phyloP scores from a whole-genome alignment of 2,329 filamentous ascomycete species.

The Colletotrichum shisoi region DNA sequence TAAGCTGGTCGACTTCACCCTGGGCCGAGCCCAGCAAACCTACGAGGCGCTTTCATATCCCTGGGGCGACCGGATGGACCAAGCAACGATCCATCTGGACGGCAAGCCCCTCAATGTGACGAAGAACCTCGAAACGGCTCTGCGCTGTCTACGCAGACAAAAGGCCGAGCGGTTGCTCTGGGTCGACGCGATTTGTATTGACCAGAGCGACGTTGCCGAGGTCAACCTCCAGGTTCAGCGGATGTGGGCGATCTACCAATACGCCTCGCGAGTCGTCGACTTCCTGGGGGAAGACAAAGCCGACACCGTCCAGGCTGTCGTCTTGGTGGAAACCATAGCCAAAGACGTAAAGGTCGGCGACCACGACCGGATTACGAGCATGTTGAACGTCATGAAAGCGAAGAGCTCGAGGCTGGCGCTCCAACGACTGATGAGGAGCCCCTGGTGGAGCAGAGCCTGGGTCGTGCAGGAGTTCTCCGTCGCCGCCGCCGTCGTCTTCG shows the following conservation, averaged over 20 bases:
- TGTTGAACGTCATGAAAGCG: neutral
- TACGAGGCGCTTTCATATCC: constrained; percentile 36
- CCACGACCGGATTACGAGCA: neutral
- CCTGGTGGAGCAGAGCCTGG: constrained; percentile 5
- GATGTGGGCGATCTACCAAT: constrained; percentile 1
- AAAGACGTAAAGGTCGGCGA: too few relatives aligned
- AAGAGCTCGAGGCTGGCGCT: neutral
- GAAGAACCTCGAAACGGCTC: too few relatives aligned
- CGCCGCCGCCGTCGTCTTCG: neutral
- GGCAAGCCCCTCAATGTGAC: too few relatives aligned
- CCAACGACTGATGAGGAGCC: neutral
- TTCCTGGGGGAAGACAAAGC: neutral
- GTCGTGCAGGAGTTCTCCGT: neutral
- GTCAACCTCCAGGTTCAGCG: constrained; percentile 1
- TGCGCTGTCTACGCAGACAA: too few relatives aligned
- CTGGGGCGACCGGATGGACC: constrained; percentile 15
- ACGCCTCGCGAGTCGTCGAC: neutral
- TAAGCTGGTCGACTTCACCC: too few relatives aligned
- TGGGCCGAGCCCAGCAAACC: too few relatives aligned
- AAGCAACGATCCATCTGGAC: too few relatives aligned
- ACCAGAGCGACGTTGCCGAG: constrained; percentile 27
- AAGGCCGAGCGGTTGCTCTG: neutral
- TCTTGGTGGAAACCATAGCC: neutral
- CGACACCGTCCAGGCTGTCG: neutral
- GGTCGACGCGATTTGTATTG: constrained; percentile 24